A percentile compares a stretch with the other conserved stretches of the same genome.
Evolutionary conservation across 2,329 filamentous ascomycete species (phyloP).

Genomic region (Pseudogymnoascus sp.): DNA sequence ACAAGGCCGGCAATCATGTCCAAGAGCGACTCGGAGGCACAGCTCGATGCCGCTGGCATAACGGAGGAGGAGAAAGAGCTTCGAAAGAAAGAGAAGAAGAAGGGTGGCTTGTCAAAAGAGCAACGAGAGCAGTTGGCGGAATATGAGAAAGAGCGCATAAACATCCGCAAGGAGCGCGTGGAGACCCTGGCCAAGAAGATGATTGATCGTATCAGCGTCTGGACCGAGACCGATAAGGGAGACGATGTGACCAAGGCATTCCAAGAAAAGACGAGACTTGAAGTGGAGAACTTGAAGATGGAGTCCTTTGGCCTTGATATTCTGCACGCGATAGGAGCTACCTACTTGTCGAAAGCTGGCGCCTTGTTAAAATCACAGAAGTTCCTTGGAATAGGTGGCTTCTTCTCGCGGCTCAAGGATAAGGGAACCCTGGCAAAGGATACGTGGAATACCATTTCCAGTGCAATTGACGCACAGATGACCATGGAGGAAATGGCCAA

Average conservation of each 20-base stretch:
- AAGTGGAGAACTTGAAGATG: constrained; percentile 98
- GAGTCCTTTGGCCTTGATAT: constrained; percentile 97
- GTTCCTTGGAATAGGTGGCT: constrained; percentile 90
- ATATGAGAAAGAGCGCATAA: constrained; percentile 78
- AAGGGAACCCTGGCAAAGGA: constrained; percentile 97
- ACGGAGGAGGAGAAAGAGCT: constrained; percentile 69
- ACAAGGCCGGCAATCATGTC: constrained; percentile 84
- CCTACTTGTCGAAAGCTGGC: constrained; percentile 81
- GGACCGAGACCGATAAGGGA: constrained; percentile 95
- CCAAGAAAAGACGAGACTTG: constrained; percentile 86
- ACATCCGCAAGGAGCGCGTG: constrained; percentile 82
- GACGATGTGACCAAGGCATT: constrained; percentile 79
- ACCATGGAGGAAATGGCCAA: constrained; percentile 99
- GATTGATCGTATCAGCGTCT: constrained; percentile 80
- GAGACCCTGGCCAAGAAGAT: constrained; percentile 78
- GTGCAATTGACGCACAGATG: constrained; percentile 93
- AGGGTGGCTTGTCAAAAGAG: constrained; percentile 78
- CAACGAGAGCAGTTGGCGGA: constrained; percentile 86
- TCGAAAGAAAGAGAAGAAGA: constrained; percentile 81
- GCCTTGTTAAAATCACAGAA: constrained; percentile 91
- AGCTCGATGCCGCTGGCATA: constrained; percentile 56
- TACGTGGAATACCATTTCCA: constrained; percentile 95
- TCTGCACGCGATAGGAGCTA: constrained; percentile 85
- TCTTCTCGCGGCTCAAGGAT: constrained; percentile 89
- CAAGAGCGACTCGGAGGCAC: constrained; percentile 70